Evolutionary conservation across 768 basidiomycete species (phyloP), one percentile per base, ranked within the genome.

Genomic region (Coprinellus aureogranulatus): DNA sequence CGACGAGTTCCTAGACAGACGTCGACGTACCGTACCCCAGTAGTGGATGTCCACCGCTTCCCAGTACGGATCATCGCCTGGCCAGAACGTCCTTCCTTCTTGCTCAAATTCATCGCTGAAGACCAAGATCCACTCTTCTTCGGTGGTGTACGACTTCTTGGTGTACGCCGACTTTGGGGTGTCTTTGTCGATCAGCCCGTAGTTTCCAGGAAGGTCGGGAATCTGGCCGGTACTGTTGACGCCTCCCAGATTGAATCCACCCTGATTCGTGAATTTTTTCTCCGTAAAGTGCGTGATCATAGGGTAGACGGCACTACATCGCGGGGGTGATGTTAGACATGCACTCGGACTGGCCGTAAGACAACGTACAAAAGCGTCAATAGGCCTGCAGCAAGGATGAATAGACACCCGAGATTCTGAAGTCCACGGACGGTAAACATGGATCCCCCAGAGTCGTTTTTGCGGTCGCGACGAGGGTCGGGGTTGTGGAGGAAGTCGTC

Each of bases 31-130:
- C 48, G 78, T 80, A 47, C 80, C 79, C 85, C 87, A 87, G 66
- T 90, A 91, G 68, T 89, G 86, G 14, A 86, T 53, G 66, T 80
- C 85, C 6, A 79, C 76, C 8, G 80, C 84, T 56, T 79, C 77
- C 77, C 79, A 87, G 65, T 81, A 86, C 2, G 85, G 85, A 67
- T 86, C 85, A 54, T 85, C 84, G 1, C 84, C 89, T 3, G 84
- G 78, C 67, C 83, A 85, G 67, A 89, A 89, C 8, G 83, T 76
- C 9, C 88, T 74, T 0, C 89, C 90, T 1, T 88, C 88, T 23
- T 67, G 68, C 56, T 92, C 82, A 68, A 93, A 93, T 74, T 92
- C 91, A 67, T 93, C 91, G 1, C 83, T 86, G 69, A 90, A 93
- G n/a, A 90, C 83, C 55, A 89, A 74, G 65, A 68, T 66, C 75